These are phyloP conservation scores for Arxiozyma slooffiae DNA, from an alignment of 1,139 yeast genomes.

Conservation along the genomic window DNA sequence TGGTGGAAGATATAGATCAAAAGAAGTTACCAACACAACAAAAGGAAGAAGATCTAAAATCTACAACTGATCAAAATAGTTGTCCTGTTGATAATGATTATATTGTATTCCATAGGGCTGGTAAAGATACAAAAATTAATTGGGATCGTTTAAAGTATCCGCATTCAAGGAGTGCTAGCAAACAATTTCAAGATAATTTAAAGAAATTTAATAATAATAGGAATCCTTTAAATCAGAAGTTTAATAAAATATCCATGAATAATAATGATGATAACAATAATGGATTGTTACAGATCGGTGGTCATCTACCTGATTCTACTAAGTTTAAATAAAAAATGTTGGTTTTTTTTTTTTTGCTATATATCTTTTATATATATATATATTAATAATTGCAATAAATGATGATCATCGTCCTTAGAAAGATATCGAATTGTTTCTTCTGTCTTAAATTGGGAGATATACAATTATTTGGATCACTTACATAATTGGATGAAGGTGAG, in stretches of 20 bases:
- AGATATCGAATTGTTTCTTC: neutral
- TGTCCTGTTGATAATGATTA: conserved; percentile 1
- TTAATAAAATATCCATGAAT: neutral
- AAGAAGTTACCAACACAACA: neutral
- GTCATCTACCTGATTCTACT: conserved; percentile 16
- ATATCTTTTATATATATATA: no score
- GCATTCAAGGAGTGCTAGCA: conserved; percentile 15
- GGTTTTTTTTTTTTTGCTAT: no score
- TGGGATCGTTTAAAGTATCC: conserved; percentile 19
- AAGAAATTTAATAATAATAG: neutral
- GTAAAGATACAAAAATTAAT: conserved; percentile 13
- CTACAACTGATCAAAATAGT: neutral
- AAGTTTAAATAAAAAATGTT: neutral
- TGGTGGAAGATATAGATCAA: neutral
- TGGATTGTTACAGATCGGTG: conserved; percentile 14
- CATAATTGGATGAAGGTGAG: conserved; percentile 70
- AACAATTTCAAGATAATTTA: neutral
- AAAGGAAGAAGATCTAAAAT: neutral
- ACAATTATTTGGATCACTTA: conserved; percentile 79
- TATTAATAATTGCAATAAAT: no score
- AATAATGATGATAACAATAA: no score
- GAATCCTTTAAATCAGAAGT: neutral
- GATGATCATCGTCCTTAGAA: neutral
- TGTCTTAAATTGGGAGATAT: conserved; percentile 56
- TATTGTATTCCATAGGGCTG: conserved; percentile 16